Evolutionary conservation across 2,329 filamentous ascomycete species (phyloP).

Genomic region (Fusarium camptoceras): DNA sequence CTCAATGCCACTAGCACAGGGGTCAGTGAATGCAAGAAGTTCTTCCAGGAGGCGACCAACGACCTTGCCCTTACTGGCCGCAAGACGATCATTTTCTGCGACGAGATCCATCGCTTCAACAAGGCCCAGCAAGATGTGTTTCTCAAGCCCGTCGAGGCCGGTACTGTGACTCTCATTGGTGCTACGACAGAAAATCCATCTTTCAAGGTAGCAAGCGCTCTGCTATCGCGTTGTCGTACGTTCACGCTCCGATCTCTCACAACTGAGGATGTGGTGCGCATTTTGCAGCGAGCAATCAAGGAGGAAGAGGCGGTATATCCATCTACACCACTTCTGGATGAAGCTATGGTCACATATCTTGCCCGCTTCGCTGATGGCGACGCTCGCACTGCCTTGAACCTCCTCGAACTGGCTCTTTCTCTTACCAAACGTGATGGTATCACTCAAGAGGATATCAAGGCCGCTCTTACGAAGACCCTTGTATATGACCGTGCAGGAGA

Average conservation of each 20-base stretch:
- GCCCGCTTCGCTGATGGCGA: conserved; percentile 91
- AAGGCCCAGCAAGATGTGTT: conserved; percentile 97
- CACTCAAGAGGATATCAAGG: conserved; percentile 82
- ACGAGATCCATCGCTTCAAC: conserved; percentile 93
- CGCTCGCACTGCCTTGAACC: conserved; percentile 90
- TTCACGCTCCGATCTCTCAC: conserved; percentile 85
- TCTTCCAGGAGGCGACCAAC: conserved; percentile 85
- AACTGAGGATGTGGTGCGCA: conserved; percentile 76
- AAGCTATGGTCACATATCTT: conserved; percentile 82
- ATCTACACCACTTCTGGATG: conserved; percentile 73
- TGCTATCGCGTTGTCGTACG: conserved; percentile 89
- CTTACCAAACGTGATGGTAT: conserved; percentile 69
- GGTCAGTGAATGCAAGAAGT: conserved; percentile 90
- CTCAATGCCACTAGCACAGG: conserved; percentile 93
- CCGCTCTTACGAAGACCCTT: conserved; percentile 86
- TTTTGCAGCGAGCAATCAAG: conserved; percentile 79
- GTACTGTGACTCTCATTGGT: conserved; percentile 90
- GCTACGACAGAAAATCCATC: conserved; percentile 98
- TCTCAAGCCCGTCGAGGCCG: conserved; percentile 89
- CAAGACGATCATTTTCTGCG: conserved; percentile 96
- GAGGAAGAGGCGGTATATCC: conserved; percentile 63
- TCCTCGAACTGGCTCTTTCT: conserved; percentile 89
- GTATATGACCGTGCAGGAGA: conserved; percentile 96
- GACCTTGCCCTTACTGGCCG: conserved; percentile 85
- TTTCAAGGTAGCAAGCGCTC: conserved; percentile 85